Evolutionary conservation across 1,284 basidiomycete species (phyloP).

Genomic region (Meira miltonrushii): DNA sequence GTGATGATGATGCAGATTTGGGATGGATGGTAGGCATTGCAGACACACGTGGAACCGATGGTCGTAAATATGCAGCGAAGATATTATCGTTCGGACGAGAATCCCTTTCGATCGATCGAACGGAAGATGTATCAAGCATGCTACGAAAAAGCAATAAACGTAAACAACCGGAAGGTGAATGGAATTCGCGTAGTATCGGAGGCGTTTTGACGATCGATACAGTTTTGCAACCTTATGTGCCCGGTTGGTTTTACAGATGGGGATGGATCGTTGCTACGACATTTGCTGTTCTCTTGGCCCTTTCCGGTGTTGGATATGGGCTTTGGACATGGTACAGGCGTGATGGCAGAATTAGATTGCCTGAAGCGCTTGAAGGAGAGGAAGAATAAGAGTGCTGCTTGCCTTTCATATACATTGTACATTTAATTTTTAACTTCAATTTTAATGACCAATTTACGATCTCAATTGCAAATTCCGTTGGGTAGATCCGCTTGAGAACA

Average conservation of each 20-base stretch:
- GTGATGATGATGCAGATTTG: slow-evolving; percentile 41
- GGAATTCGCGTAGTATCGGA: slow-evolving; percentile 20
- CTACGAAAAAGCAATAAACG: neutral
- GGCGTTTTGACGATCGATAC: slow-evolving; percentile 84
- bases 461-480: too few species aligned
- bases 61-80: slow-evolving; percentile 66
- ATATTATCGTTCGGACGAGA: slow-evolving; percentile 76
- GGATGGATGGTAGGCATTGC: slow-evolving; percentile 80
- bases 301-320: slow-evolving; percentile 10
- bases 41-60: slow-evolving; percentile 71
- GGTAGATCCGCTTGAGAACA: too few species aligned
- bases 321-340: slow-evolving; percentile 7
- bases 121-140: too few species aligned
- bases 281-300: slow-evolving; percentile 6
- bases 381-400: slow-evolving; percentile 18
- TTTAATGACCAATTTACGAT: neutral
- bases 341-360: slow-evolving; percentile 17
- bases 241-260: slow-evolving; percentile 54
- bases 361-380: slow-evolving; percentile 28
- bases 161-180: slow-evolving; percentile 3
- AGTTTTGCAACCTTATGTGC: slow-evolving; percentile 76
- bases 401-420: too few species aligned
- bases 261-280: slow-evolving; percentile 12
- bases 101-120: slow-evolving; percentile 54
- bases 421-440: neutral